These are phyloP conservation scores for Zymoseptoria ardabiliae DNA, from an alignment of 2,329 filamentous ascomycete genomes.

Conservation along the genomic window DNA sequence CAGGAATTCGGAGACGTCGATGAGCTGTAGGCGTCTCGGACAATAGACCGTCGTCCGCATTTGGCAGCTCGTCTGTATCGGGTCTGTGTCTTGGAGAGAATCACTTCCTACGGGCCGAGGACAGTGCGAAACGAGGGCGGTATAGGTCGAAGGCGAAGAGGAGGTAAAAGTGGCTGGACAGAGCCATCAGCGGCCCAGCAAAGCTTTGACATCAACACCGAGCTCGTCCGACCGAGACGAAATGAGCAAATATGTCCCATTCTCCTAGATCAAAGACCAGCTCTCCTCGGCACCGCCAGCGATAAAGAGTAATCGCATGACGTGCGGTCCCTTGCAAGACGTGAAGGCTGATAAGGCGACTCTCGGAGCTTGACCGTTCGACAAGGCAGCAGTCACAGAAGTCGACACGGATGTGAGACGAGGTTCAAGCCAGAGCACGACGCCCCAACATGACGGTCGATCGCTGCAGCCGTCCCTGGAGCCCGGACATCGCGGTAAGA, in stretches of 20 bases:
- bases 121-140: neutral
- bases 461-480: neutral
- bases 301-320: neutral
- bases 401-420: neutral
- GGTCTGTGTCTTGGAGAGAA: neutral
- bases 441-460: neutral
- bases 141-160: neutral
- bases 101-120: neutral
- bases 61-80: neutral
- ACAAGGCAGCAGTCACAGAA: neutral
- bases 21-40: neutral
- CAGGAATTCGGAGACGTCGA: neutral
- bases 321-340: neutral
- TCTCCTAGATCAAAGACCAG: neutral
- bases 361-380: neutral
- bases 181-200: neutral
- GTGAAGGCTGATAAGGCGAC: neutral
- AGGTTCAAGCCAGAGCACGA: neutral
- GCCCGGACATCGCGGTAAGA: neutral
- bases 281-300: neutral
- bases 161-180: neutral
- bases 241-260: neutral
- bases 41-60: neutral
- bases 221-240: neutral
- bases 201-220: neutral